Evolutionary conservation across 768 basidiomycete genomes (phyloP).

Genomic region (Tricholoma matsutake): DNA sequence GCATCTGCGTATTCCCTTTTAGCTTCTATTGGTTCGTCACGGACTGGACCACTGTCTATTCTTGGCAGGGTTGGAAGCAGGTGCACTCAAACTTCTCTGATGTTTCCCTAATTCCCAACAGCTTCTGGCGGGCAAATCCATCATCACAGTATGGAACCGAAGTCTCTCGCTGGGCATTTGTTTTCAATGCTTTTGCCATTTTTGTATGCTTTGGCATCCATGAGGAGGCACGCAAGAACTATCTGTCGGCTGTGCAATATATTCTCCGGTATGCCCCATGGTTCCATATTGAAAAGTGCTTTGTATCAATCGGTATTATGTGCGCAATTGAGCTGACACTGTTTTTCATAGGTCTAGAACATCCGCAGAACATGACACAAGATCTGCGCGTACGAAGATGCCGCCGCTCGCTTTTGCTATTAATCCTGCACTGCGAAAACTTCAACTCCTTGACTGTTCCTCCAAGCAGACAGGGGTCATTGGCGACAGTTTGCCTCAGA

Average conservation of each 20-base stretch:
- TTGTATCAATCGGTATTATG: neutral
- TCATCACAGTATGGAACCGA: no score
- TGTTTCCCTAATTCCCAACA: no score
- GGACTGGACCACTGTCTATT: neutral
- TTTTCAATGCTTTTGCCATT: slow-evolving; percentile 1
- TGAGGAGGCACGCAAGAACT: neutral
- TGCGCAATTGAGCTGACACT: neutral
- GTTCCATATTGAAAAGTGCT: neutral
- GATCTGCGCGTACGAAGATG: neutral
- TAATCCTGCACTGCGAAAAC: neutral
- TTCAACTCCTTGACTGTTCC: neutral
- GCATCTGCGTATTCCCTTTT: neutral
- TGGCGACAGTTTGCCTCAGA: neutral
- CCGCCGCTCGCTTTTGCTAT: neutral
- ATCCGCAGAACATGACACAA: neutral
- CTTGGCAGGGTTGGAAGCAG: neutral
- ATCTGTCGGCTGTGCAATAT: slow-evolving; percentile 2
- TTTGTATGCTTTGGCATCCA: neutral
- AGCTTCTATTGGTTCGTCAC: neutral
- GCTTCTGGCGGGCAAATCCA: no score
- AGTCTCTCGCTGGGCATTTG: neutral
- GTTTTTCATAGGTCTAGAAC: neutral
- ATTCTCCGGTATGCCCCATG: neutral
- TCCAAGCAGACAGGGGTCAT: neutral
- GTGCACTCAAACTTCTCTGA: no score